Conservation (phyloP, 495 filamentous ascomycete species). For the Neohortaea acidophila region DNA sequence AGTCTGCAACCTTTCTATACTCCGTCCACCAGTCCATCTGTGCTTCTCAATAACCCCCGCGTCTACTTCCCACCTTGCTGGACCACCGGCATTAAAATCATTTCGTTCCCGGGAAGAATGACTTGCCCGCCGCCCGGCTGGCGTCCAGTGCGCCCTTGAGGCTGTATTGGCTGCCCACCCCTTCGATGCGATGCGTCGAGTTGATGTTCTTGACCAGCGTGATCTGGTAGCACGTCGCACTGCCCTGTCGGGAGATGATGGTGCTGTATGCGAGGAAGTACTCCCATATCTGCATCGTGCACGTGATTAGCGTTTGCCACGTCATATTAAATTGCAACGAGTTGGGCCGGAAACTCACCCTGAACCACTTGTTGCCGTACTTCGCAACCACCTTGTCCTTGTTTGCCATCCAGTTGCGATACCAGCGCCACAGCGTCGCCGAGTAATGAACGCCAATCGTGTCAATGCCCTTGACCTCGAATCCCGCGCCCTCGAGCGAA, state of each 20-base stretch:
- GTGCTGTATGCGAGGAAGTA: conserved; percentile 91
- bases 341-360: conserved; percentile 59
- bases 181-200: conserved; percentile 84
- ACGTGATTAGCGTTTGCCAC: background rate
- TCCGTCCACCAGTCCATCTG: too few species aligned
- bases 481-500: conserved; percentile 59
- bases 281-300: conserved; percentile 72
- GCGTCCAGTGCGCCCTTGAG: conserved; percentile 51
- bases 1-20: too few species aligned
- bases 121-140: conserved; percentile 12
- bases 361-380: conserved; percentile 92
- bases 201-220: conserved; percentile 95
- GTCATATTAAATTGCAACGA: too few species aligned
- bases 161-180: conserved; percentile 57
- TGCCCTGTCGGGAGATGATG: conserved; percentile 84
- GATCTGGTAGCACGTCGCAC: conserved; percentile 92
- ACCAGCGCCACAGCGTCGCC: conserved; percentile 95
- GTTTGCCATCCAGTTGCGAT: conserved; percentile 97
- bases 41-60: too few species aligned
- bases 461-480: conserved; percentile 61
- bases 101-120: conserved; percentile 7
- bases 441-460: conserved; percentile 95
- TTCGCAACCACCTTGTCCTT: conserved; percentile 86
- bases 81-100: too few species aligned
- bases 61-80: too few species aligned